Conservation (phyloP, 345 rosid species). For the Psidium guajava region DNA sequence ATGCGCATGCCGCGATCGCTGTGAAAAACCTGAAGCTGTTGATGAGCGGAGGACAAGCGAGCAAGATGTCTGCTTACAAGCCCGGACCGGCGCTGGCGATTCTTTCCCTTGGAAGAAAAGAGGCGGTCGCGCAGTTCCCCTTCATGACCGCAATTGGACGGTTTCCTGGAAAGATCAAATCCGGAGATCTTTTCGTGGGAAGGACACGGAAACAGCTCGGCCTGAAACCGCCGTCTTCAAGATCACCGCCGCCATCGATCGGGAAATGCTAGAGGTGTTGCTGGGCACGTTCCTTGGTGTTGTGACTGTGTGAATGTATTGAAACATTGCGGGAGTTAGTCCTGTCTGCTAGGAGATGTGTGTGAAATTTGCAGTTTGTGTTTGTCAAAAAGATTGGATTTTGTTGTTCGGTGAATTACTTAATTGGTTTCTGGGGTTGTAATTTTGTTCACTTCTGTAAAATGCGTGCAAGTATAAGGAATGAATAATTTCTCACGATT, state of each 20-base stretch:
- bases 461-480: background rate
- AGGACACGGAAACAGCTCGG: slow-evolving; percentile 16
- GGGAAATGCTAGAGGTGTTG: background rate
- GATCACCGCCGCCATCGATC: background rate
- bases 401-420: background rate
- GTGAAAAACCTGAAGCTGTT: slow-evolving; percentile 26
- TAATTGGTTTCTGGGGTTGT: background rate
- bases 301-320: background rate
- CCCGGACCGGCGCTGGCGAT: slow-evolving; percentile 18
- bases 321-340: background rate
- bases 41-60: slow-evolving; percentile 22
- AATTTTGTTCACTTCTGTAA: background rate
- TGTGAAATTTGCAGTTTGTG: background rate
- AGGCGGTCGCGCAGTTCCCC: slow-evolving; percentile 40
- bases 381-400: background rate
- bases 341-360: too few relatives aligned
- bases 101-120: slow-evolving; percentile 31
- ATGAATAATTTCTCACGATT: background rate
- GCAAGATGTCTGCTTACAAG: slow-evolving; percentile 16
- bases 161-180: slow-evolving; percentile 32
- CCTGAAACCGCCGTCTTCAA: background rate
- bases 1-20: slow-evolving; percentile 16
- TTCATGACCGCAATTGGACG: slow-evolving; percentile 18
- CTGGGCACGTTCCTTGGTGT: background rate
- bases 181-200: slow-evolving; percentile 25